phyloP scores from a whole-genome alignment of 2,329 filamentous ascomycete species.

The Triangularia setosa region DNA sequence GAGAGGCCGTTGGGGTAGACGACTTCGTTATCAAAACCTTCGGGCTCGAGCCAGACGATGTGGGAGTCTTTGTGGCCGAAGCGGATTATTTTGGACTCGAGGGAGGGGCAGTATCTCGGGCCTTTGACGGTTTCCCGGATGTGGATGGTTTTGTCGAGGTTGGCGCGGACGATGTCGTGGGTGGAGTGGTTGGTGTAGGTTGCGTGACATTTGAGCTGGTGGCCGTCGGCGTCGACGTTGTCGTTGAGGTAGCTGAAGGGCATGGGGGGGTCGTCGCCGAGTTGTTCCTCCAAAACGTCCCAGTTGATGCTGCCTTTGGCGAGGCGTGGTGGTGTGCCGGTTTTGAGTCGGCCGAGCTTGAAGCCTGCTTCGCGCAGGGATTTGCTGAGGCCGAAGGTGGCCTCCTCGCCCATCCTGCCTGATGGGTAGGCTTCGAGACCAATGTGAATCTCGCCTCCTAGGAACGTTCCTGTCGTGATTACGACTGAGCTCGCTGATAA shows the following conservation, averaged over 20 bases:
- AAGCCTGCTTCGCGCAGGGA: constrained; percentile 87
- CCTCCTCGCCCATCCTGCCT: constrained; percentile 88
- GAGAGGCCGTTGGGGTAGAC: constrained; percentile 96
- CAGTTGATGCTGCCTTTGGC: constrained; percentile 81
- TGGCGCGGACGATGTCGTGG: constrained; percentile 79
- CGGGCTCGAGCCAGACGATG: constrained; percentile 94
- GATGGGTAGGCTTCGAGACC: constrained; percentile 80
- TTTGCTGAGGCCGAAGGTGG: constrained; percentile 88
- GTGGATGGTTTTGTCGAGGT: constrained; percentile 94
- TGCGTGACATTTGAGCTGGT: constrained; percentile 77
- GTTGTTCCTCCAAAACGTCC: constrained; percentile 64
- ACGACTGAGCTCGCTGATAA: constrained; percentile 77
- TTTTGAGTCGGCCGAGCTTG: constrained; percentile 84
- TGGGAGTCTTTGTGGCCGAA: constrained; percentile 78
- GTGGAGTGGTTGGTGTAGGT: constrained; percentile 82
- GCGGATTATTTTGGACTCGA: constrained; percentile 89
- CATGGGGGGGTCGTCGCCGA: constrained; percentile 77
- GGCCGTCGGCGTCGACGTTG: constrained; percentile 66
- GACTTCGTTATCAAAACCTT: constrained; percentile 84
- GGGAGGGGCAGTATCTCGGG: constrained; percentile 88
- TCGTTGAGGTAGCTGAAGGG: constrained; percentile 92
- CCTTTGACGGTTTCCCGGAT: constrained; percentile 94
- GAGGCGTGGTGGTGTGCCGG: constrained; percentile 86
- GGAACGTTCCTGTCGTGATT: constrained; percentile 93
- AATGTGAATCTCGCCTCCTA: constrained; percentile 95